Evolutionary conservation across 2,329 filamentous ascomycete species (phyloP).

Genomic region (Diaporthe citriasiana): DNA sequence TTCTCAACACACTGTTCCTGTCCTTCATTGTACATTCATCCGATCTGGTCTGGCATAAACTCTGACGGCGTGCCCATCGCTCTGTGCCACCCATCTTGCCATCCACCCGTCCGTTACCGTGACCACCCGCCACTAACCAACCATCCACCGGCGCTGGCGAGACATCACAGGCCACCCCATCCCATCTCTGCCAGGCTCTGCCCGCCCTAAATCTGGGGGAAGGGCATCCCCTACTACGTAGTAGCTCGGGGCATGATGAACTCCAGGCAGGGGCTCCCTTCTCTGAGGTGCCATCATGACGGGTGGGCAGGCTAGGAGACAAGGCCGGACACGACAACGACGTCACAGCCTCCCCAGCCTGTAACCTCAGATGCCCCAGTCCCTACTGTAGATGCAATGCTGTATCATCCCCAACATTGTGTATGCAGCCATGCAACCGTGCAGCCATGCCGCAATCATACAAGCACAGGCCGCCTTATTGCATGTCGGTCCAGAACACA

Average conservation of each 20-base stretch:
- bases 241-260: slow-evolving; percentile 16
- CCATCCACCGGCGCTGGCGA: slow-evolving; percentile 22
- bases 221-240: neutral
- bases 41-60: slow-evolving; percentile 31
- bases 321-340: slow-evolving; percentile 27
- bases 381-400: slow-evolving; percentile 2
- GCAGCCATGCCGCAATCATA: slow-evolving; percentile 1
- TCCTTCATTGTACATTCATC: neutral
- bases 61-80: neutral
- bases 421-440: slow-evolving; percentile 7
- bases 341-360: slow-evolving; percentile 22
- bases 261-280: slow-evolving; percentile 14
- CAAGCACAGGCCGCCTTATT: slow-evolving; percentile 5
- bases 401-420: neutral
- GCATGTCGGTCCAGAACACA: neutral
- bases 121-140: neutral
- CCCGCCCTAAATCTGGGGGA: neutral
- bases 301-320: slow-evolving; percentile 16
- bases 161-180: slow-evolving; percentile 20
- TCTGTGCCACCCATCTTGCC: slow-evolving; percentile 4
- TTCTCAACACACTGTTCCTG: slow-evolving; percentile 7
- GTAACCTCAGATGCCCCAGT: neutral
- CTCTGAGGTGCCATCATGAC: slow-evolving; percentile 3
- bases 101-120: neutral
- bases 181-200: slow-evolving; percentile 14